Percentiles rank a stretch among this genome's conserved stretches.
Conservation (phyloP, 2,329 filamentous ascomycete genomes). For the Dothideomycetidae sp. region DNA sequence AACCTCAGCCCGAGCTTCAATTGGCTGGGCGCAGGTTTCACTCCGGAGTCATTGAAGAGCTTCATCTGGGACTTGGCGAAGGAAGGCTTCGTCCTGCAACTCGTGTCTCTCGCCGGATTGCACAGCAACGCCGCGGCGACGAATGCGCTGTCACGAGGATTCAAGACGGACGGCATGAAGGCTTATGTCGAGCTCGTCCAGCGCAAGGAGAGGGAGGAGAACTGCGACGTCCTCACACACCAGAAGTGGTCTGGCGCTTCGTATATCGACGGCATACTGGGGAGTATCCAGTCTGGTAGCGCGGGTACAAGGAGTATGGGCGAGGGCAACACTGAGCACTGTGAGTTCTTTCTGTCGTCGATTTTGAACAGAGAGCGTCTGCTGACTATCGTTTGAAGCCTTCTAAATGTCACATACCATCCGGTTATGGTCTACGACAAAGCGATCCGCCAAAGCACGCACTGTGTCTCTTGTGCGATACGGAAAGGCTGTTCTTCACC, state of each 20-base stretch:
- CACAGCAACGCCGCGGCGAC: constrained; percentile 50
- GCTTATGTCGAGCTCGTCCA: constrained; percentile 95
- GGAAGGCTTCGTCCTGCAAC: constrained; percentile 59
- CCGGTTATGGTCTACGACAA: no score
- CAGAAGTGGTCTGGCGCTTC: constrained; percentile 70
- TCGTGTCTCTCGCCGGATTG: constrained; percentile 50
- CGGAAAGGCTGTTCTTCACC: no score
- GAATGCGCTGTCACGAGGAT: constrained; percentile 62
- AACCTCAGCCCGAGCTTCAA: constrained; percentile 96
- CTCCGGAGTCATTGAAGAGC: constrained; percentile 62
- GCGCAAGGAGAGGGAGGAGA: constrained; percentile 73
- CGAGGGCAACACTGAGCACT: constrained; percentile 72
- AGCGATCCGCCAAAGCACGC: no score
- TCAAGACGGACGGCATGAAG: constrained; percentile 87
- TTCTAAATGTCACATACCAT: no score
- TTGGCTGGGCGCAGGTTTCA: constrained; percentile 94
- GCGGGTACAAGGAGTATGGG: constrained; percentile 88
- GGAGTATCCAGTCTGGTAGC: constrained; percentile 81
- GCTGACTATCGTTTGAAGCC: no score
- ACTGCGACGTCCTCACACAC: constrained; percentile 85
- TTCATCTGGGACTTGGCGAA: constrained; percentile 95
- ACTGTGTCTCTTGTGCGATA: no score
- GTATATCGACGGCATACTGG: constrained; percentile 80
- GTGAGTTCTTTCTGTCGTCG: constrained; percentile 7
- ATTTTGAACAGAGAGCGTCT: no score